Conservation (phyloP, 495 filamentous ascomycete species). For the Podospora tetraspora region DNA sequence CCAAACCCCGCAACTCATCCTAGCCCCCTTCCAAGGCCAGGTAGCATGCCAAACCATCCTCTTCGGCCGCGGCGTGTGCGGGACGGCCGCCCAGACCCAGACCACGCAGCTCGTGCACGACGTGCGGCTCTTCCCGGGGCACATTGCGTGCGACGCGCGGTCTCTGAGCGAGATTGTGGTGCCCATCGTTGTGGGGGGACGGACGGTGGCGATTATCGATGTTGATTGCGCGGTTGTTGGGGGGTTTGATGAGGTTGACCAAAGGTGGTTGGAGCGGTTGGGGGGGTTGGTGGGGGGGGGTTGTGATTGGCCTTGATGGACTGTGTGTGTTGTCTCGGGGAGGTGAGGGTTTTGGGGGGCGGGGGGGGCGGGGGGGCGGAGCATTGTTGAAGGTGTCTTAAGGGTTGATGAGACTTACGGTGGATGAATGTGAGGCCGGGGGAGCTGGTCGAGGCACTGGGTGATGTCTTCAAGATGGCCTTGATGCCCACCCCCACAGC, state of each 20-base stretch:
- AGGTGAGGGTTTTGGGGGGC: no score
- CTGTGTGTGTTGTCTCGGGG: no score
- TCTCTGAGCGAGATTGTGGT: slow-evolving; percentile 89
- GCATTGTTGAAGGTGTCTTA: no score
- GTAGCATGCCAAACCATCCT: slow-evolving; percentile 82
- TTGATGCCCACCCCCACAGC: no score
- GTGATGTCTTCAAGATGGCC: no score
- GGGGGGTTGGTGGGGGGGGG: slow-evolving; percentile 57
- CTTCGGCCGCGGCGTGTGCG: slow-evolving; percentile 79
- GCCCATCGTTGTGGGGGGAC: slow-evolving; percentile 56
- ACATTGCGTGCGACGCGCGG: slow-evolving; percentile 85
- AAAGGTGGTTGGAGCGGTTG: slow-evolving; percentile 61
- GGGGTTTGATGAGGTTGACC: slow-evolving; percentile 76
- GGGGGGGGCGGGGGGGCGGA: no score
- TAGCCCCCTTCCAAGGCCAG: slow-evolving; percentile 85
- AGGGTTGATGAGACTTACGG: no score
- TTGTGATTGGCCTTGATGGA: slow-evolving; percentile 64
- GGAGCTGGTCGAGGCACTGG: no score
- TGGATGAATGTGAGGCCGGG: no score
- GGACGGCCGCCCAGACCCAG: slow-evolving; percentile 59
- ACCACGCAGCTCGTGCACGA: slow-evolving; percentile 69
- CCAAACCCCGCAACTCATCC: slow-evolving; percentile 53
- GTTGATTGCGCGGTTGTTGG: slow-evolving; percentile 66
- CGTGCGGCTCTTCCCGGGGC: slow-evolving; percentile 72
- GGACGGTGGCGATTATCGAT: slow-evolving; percentile 80